Percentiles rank a stretch among this genome's conserved stretches.
phyloP scores from a whole-genome alignment of 2,329 filamentous ascomycete genomes.

The Didymella exigua region DNA sequence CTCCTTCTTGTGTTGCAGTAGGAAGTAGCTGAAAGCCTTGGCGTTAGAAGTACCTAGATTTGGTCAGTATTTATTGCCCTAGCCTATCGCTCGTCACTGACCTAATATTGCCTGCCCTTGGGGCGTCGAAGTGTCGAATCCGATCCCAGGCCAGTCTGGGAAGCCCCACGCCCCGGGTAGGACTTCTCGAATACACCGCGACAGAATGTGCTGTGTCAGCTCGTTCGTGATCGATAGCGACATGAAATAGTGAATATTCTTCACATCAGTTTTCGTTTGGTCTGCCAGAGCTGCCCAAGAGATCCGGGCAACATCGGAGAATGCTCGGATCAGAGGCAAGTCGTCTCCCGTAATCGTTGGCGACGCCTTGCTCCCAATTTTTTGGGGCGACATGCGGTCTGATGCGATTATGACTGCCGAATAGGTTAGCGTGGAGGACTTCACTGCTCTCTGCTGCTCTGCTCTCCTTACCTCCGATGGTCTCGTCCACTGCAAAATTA shows the following conservation, averaged over 20 bases:
- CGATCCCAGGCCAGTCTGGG: neutral
- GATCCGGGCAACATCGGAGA: conserved; percentile 6
- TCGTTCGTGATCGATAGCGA: conserved; percentile 7
- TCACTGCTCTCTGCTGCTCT: too few relatives aligned
- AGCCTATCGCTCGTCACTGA: neutral
- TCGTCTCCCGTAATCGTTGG: neutral
- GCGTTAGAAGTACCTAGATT: conserved; percentile 4
- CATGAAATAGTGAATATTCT: conserved; percentile 4
- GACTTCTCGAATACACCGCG: neutral
- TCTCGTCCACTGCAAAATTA: neutral
- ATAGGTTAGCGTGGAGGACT: neutral
- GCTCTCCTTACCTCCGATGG: neutral
- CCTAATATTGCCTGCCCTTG: conserved; percentile 3
- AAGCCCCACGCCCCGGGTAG: neutral
- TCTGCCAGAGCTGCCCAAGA: neutral
- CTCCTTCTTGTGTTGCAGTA: conserved; percentile 7
- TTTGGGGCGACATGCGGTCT: neutral
- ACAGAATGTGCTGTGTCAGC: neutral
- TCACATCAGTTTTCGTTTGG: neutral
- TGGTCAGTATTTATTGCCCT: neutral
- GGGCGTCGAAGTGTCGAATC: neutral
- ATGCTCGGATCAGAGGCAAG: conserved; percentile 1
- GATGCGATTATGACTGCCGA: neutral
- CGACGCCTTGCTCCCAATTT: neutral
- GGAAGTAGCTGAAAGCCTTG: conserved; percentile 10